A percentile compares a stretch with the other conserved stretches of the same genome.
Conservation (phyloP, 179 eudicot species). For the Amaranthus tricolor region DNA sequence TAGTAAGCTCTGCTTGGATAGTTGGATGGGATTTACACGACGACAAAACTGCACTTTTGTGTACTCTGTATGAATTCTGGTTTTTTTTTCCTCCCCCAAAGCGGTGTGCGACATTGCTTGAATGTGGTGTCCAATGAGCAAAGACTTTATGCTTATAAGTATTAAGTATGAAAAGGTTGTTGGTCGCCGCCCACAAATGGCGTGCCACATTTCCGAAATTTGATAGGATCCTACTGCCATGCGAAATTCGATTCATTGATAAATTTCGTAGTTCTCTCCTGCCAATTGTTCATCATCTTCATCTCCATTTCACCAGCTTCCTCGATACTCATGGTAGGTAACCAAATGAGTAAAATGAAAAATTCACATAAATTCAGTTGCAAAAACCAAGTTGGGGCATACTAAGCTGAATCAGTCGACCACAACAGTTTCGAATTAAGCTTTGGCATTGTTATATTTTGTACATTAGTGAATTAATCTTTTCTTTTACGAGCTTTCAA, state of each 20-base stretch:
- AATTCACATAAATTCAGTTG: constrained; percentile 1
- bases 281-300: constrained; percentile 88
- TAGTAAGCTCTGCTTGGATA: not conserved
- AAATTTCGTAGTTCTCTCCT: constrained; percentile 55
- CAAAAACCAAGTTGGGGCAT: not conserved
- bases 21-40: not conserved
- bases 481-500: too few species aligned
- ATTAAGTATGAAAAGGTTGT: too few species aligned
- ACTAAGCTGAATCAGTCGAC: not conserved
- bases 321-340: constrained; percentile 92
- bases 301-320: constrained; percentile 87
- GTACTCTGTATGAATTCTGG: not conserved
- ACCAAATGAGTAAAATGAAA: constrained; percentile 33
- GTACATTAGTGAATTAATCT: too few species aligned
- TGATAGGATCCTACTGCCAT: constrained; percentile 54
- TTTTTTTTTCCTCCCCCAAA: not conserved
- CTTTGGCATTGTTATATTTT: not conserved
- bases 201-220: not conserved
- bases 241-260: constrained; percentile 78
- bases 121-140: too few species aligned
- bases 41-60: not conserved
- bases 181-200: not conserved
- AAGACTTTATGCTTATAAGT: too few species aligned
- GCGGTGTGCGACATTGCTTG: too few species aligned
- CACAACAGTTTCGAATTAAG: too few species aligned